A percentile compares a stretch with the other conserved stretches of the same genome.
Conservation (phyloP, 2,329 filamentous ascomycete genomes). For the Colletotrichum magnum region DNA sequence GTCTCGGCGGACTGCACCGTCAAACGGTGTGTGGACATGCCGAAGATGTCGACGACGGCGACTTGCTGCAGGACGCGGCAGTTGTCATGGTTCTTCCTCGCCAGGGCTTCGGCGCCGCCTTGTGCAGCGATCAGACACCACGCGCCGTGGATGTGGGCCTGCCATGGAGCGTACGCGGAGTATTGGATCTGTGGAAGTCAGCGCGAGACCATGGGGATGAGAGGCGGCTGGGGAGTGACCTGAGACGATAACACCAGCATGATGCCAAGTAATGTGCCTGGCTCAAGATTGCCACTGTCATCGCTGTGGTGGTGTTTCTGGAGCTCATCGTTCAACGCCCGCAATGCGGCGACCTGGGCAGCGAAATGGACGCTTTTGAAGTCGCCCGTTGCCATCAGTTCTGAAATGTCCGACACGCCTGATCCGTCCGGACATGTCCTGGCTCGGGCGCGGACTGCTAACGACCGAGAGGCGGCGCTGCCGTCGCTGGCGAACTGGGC, state of each 20-base stretch:
- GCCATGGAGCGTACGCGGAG: slow-evolving; percentile 24
- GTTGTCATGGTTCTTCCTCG: neutral
- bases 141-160: slow-evolving; percentile 1
- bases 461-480: no score
- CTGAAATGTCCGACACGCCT: neutral
- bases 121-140: slow-evolving; percentile 5
- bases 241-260: slow-evolving; percentile 24
- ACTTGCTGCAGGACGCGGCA: slow-evolving; percentile 11
- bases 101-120: neutral
- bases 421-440: neutral
- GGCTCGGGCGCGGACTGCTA: neutral
- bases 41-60: slow-evolving; percentile 13
- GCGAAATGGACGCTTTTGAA: slow-evolving; percentile 11
- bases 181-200: neutral
- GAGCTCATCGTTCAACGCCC: slow-evolving; percentile 6
- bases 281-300: neutral
- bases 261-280: neutral
- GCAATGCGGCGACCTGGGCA: slow-evolving; percentile 4
- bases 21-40: neutral
- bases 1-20: neutral
- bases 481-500: neutral
- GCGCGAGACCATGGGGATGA: no score
- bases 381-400: neutral
- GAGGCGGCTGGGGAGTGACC: rapidly evolving
- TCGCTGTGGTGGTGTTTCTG: neutral